Evolutionary conservation across 768 basidiomycete species (phyloP).

Genomic region (Erythrobasidium yunnanense): DNA sequence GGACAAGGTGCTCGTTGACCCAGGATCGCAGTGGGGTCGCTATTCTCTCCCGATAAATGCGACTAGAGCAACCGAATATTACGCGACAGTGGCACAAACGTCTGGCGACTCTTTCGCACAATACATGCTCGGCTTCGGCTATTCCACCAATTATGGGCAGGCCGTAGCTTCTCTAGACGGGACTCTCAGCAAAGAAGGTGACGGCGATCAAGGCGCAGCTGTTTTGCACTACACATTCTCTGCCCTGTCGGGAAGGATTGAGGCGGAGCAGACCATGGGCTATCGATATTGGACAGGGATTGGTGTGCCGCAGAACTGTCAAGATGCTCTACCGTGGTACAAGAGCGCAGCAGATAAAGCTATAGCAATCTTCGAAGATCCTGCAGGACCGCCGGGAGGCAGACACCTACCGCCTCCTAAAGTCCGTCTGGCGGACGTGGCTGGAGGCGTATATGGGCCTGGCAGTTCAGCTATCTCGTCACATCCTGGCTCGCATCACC

Average conservation of each 20-base stretch:
- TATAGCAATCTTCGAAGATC: slow-evolving; percentile 55
- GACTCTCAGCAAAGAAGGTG: slow-evolving; percentile 51
- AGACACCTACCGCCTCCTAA: slow-evolving; percentile 69
- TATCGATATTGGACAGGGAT: slow-evolving; percentile 96
- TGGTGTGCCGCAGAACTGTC: slow-evolving; percentile 75
- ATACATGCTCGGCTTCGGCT: slow-evolving; percentile 71
- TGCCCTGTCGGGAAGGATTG: slow-evolving; percentile 72
- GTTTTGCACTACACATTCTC: slow-evolving; percentile 90
- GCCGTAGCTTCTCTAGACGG: slow-evolving; percentile 42
- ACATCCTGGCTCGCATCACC: slow-evolving; percentile 74
- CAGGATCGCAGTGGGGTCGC: slow-evolving; percentile 38
- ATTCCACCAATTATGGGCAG: slow-evolving; percentile 65
- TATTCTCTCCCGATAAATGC: slow-evolving; percentile 52
- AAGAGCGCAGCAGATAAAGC: slow-evolving; percentile 80
- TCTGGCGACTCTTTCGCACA: slow-evolving; percentile 83
- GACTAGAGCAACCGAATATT: slow-evolving; percentile 54
- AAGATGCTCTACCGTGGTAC: slow-evolving; percentile 75
- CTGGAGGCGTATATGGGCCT: slow-evolving; percentile 85
- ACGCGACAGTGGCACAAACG: slow-evolving; percentile 52
- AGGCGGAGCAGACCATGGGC: slow-evolving; percentile 82
- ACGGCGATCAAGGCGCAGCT: slow-evolving; percentile 47
- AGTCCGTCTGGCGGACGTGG: slow-evolving; percentile 74
- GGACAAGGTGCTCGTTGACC: slow-evolving; percentile 51
- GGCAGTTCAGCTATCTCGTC: slow-evolving; percentile 83
- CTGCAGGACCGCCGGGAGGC: slow-evolving; percentile 82